phyloP scores from a whole-genome alignment of 177 flowering plant species.

The Telopea speciosissima region DNA sequence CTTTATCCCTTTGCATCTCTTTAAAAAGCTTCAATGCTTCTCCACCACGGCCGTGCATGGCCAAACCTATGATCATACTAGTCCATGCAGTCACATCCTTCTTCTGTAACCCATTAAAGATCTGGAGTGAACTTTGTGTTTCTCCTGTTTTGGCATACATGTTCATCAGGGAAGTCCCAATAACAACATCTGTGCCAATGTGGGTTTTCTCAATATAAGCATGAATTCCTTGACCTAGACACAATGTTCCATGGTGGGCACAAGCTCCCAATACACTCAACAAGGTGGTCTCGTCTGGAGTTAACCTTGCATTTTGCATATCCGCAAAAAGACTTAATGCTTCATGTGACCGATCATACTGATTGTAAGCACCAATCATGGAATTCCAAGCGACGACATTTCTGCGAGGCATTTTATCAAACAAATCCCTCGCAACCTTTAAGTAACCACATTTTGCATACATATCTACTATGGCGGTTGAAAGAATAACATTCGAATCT shows the following conservation, averaged over 20 bases:
- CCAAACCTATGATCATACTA: constrained; percentile 28
- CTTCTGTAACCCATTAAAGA: constrained; percentile 14
- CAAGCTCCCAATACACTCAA: constrained; percentile 22
- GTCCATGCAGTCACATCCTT: constrained; percentile 28
- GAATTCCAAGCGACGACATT: constrained; percentile 28
- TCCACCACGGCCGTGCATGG: constrained; percentile 23
- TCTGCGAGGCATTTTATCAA: constrained; percentile 18
- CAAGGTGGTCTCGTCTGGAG: constrained; percentile 22
- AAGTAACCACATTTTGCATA: constrained; percentile 27
- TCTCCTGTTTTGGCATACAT: constrained; percentile 32
- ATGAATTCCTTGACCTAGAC: constrained; percentile 25
- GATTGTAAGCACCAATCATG: constrained; percentile 26
- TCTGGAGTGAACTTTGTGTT: constrained; percentile 14
- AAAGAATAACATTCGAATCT: constrained; percentile 17
- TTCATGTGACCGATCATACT: constrained; percentile 15
- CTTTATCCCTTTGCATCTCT: constrained; percentile 17
- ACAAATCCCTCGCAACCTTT: constrained; percentile 14
- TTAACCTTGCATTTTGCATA: constrained; percentile 13
- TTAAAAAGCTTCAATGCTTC: constrained; percentile 20
- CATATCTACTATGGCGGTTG: constrained; percentile 27
- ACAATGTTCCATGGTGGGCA: constrained; percentile 17
- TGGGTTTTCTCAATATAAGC: constrained; percentile 17
- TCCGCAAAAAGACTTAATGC: constrained; percentile 17
- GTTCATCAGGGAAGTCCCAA: constrained; percentile 23
- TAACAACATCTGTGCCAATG: constrained; percentile 6